A percentile compares a stretch with the other conserved stretches of the same genome.
These are phyloP conservation scores for Phalaenopsis equestris DNA, from an alignment of 106 monocot genomes.

Conservation along the genomic window DNA sequence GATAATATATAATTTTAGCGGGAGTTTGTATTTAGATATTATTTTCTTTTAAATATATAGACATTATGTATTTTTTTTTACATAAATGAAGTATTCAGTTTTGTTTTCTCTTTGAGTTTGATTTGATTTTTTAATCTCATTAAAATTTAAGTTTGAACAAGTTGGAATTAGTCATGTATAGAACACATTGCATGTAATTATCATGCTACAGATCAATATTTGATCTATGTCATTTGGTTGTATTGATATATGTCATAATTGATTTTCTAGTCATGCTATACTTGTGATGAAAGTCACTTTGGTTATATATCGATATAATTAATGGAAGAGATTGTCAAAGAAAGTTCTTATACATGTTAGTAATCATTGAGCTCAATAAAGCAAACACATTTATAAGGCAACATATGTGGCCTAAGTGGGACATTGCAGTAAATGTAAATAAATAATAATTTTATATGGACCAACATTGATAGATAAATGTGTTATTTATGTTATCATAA, in stretches of 20 bases:
- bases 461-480: no score
- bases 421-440: no score
- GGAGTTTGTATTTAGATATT: not conserved
- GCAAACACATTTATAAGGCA: no score
- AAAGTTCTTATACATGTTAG: no score
- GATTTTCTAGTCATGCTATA: not conserved
- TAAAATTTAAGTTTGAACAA: not conserved
- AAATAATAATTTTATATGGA: no score
- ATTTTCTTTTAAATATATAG: not conserved
- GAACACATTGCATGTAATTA: not conserved
- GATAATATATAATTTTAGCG: not conserved
- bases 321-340: no score
- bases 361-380: no score
- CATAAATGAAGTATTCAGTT: no score
- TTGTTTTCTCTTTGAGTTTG: no score
- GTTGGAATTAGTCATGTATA: not conserved
- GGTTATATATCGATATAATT: not conserved
- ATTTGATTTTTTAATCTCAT: not conserved
- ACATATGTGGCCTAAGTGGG: no score
- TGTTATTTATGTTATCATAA: no score
- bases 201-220: not conserved
- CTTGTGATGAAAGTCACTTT: not conserved
- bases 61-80: no score
- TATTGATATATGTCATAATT: not conserved
- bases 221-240: not conserved